Conservation (phyloP, 2,329 filamentous ascomycete genomes). For the Rhynchosporium secalis region DNA sequence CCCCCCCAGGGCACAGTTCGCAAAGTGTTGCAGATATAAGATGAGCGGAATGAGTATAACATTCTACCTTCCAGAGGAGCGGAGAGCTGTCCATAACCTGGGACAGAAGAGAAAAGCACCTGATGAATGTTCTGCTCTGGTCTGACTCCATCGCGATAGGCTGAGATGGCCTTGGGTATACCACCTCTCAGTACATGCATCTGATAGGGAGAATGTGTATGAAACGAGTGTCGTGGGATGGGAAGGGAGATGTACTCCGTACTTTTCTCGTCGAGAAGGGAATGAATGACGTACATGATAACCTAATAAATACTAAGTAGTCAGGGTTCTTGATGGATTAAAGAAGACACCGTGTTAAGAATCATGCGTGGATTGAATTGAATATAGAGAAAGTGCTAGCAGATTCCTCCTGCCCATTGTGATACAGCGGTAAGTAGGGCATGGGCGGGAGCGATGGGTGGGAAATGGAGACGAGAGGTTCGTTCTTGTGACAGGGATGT, state of each 20-base stretch:
- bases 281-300: no score
- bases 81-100: slow-evolving; percentile 5
- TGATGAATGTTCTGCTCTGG: not conserved
- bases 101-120: not conserved
- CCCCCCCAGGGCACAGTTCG: not conserved
- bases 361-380: no score
- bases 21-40: not conserved
- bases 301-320: no score
- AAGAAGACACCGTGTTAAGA: no score
- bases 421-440: not conserved
- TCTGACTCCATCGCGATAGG: not conserved
- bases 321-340: no score
- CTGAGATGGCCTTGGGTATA: not conserved
- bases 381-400: not conserved
- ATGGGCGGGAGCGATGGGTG: not conserved
- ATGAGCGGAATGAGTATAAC: not conserved
- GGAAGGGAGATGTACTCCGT: no score
- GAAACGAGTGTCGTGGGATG: not conserved
- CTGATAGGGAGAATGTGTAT: not conserved
- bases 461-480: not conserved
- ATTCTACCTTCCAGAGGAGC: not conserved
- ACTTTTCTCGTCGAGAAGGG: no score
- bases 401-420: not conserved
- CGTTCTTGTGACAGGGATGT: no score
- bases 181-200: not conserved